A percentile compares a stretch with the other conserved stretches of the same genome.
Conservation (phyloP, 192 early-diverging fungal species). For the Podila epigama region DNA sequence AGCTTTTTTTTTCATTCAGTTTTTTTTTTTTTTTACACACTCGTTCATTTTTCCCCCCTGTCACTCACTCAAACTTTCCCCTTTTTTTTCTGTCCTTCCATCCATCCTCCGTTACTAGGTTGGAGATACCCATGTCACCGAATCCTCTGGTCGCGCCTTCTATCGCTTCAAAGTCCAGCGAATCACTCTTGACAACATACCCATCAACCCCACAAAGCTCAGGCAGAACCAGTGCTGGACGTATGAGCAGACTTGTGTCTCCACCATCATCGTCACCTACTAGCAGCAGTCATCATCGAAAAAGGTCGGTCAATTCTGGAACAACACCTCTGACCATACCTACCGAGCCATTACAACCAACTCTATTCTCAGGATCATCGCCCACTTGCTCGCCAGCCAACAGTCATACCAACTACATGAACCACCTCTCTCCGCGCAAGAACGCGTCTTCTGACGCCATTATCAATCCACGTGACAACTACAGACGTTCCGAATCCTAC, state of each 20-base stretch:
- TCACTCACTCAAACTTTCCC: not conserved
- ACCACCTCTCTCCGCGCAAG: constrained; percentile 25
- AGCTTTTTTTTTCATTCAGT: not conserved
- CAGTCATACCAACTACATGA: constrained; percentile 20
- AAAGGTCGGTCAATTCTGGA: constrained; percentile 36
- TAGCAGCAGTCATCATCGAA: constrained; percentile 16
- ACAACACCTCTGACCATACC: constrained; percentile 14
- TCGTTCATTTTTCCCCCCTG: not conserved
- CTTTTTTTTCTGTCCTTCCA: not conserved
- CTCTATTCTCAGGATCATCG: constrained; percentile 9
- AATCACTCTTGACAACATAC: constrained; percentile 22
- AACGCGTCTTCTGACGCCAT: constrained; percentile 10
- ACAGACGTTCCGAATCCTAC: constrained; percentile 35
- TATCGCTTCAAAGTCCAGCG: constrained; percentile 17
- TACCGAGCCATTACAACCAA: constrained; percentile 8
- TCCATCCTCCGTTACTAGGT: not conserved
- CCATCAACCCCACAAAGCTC: constrained; percentile 21
- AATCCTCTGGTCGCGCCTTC: constrained; percentile 33
- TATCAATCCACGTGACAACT: constrained; percentile 18
- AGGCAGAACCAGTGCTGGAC: constrained; percentile 24
- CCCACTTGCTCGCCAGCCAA: constrained; percentile 41
- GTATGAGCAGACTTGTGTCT: not conserved
- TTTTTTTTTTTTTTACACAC: not conserved
- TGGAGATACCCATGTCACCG: constrained; percentile 47
- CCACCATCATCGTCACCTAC: constrained; percentile 1